Evolutionary conservation across 805 yeast genomes (phyloP).

Genomic region (Torulaspora indica): DNA sequence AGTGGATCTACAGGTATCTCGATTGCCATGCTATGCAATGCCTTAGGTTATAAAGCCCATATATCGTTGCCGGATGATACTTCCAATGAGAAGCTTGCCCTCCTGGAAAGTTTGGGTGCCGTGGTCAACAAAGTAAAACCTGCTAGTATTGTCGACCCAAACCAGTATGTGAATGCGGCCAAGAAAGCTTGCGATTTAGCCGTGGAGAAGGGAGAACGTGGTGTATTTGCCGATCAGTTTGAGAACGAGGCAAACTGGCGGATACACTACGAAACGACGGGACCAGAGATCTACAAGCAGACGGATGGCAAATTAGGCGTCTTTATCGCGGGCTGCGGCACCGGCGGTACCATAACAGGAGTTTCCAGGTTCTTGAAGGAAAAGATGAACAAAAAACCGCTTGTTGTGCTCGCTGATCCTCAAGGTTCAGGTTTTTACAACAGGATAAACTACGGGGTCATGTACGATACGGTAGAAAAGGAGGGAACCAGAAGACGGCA

Average conservation of each 20-base stretch:
- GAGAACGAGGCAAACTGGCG: conserved; percentile 91
- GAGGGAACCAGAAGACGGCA: conserved; percentile 94
- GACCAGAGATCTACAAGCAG: conserved; percentile 87
- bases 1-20: conserved; percentile 97
- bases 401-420: conserved; percentile 80
- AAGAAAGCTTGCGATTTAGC: conserved; percentile 53
- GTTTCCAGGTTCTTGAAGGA: conserved; percentile 70
- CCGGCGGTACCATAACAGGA: conserved; percentile 97
- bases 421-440: conserved; percentile 92
- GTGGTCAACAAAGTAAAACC: conserved; percentile 81
- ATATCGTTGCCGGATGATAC: conserved; percentile 96
- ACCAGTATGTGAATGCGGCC: conserved; percentile 89
- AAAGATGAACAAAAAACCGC: conserved; percentile 37
- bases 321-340: conserved; percentile 90
- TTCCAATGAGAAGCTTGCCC: conserved; percentile 69
- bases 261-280: conserved; percentile 76
- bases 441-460: conserved; percentile 81
- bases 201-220: conserved; percentile 41
- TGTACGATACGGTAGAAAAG: conserved; percentile 83
- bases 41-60: conserved; percentile 84
- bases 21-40: conserved; percentile 81
- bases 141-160: conserved; percentile 90
- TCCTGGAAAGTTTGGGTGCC: conserved; percentile 75
- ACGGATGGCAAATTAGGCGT: conserved; percentile 60
- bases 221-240: conserved; percentile 91